Evolutionary conservation across 495 filamentous ascomycete genomes (phyloP), one percentile per base, ranked within the genome.

Genomic region (Aspergillus heteromorphus): DNA sequence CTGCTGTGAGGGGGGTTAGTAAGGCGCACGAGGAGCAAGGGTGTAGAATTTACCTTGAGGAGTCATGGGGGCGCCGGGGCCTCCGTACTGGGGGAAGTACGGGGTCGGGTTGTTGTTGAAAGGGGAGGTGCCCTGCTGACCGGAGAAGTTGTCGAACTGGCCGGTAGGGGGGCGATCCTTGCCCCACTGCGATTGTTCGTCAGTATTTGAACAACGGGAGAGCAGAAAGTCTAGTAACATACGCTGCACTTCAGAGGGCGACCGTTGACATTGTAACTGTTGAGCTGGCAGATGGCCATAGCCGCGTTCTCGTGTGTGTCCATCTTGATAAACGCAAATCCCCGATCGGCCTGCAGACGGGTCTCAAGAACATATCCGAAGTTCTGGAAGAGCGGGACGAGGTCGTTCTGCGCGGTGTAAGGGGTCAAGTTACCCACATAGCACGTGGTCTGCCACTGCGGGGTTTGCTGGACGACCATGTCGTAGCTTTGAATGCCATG

Each of bases 301-400:
- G 93, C 92, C 8, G 93, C 93, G 72, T 97, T 96, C 69, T 99
- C 93, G 58, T 99, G 93, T 4, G 85, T 88, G 62, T 97, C 93
- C 92, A 99, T 97, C 81, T 99, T 99, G 71, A 99, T 87, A 65
- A 99, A 99, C 0, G 93, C 90, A 72, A 99, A 99, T 11, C 93
- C 93, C 51, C 95, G 88, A 68, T 99, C 95, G 48, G 93, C 91
- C 71, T 99, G 93, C 78, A 99, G 93, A 50, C 93, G 89, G 51
- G 92, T 96, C 72, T 99, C 93, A 21, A 93, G 84, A 47, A 99
- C 93, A 66, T 90, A 97, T 40, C 93, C 93, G 59, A 97, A 99
- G 75, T 97, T 97, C 69, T 95, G 89, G 79, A 99, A 99, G 40
- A 99, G 79, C 2, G 93, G 93, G 16, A 97, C 87, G 10, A 99